Evolutionary conservation across 2,329 filamentous ascomycete genomes (phyloP).

Genomic region (Mycosphaerella sp.): DNA sequence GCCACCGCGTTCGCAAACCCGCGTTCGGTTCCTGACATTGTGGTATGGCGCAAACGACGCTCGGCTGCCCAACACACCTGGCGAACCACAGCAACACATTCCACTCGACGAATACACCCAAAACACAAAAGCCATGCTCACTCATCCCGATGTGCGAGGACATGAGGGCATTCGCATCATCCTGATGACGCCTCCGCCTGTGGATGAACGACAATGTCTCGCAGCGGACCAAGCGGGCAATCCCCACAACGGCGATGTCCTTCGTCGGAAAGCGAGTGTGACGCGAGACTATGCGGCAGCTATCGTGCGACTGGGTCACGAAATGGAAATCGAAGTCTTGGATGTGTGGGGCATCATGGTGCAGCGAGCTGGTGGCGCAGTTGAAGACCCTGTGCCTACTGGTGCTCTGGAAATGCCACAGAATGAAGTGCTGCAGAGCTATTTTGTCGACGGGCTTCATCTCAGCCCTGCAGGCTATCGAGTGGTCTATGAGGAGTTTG

Average conservation of each 20-base stretch:
- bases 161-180: constrained; percentile 65
- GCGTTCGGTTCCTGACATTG: constrained; percentile 56
- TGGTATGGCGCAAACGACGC: constrained; percentile 91
- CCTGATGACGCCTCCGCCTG: constrained; percentile 69
- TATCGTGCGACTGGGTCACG: constrained; percentile 55
- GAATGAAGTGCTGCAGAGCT: constrained; percentile 49
- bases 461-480: constrained; percentile 52
- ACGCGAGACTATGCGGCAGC: constrained; percentile 62
- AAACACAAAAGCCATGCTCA: constrained; percentile 67
- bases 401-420: constrained; percentile 54
- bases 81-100: constrained; percentile 62
- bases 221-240: constrained; percentile 16
- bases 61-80: constrained; percentile 56
- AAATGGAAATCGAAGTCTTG: constrained; percentile 56
- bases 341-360: constrained; percentile 79
- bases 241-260: constrained; percentile 10
- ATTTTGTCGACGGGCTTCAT: constrained; percentile 57
- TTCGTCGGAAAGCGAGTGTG: constrained; percentile 52
- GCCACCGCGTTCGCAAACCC: constrained; percentile 55
- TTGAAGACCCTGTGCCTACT: constrained; percentile 20
- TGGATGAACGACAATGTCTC: constrained; percentile 25
- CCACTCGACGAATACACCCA: constrained; percentile 66
- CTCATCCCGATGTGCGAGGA: constrained; percentile 60
- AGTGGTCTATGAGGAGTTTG: constrained; percentile 50
- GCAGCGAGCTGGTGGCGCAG: constrained; percentile 53